phyloP scores from a whole-genome alignment of 371 early-diverging fungal genomes.

The Entomophthora muscae region DNA sequence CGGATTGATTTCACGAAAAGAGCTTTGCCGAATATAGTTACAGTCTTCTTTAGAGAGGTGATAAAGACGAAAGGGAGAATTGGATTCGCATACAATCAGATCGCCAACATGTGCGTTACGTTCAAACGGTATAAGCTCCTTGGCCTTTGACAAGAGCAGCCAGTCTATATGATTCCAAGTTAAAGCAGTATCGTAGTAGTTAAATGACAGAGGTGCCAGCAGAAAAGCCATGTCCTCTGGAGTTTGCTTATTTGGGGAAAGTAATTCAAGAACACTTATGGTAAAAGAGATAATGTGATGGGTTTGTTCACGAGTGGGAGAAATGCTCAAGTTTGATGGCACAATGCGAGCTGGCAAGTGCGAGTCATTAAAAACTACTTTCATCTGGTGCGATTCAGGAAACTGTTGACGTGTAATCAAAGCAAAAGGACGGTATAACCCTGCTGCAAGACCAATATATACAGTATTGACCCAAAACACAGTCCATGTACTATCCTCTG shows the following conservation, averaged over 20 bases:
- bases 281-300: no score
- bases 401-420: not conserved
- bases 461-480: not conserved
- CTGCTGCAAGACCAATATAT: not conserved
- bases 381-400: not conserved
- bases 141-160: not conserved
- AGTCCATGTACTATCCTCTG: not conserved
- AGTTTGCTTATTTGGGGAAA: no score
- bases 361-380: no score
- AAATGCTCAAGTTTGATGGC: no score
- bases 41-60: no score
- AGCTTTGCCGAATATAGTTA: no score
- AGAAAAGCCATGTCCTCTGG: not conserved
- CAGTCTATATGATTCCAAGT: not conserved
- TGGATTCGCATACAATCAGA: not conserved
- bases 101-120: not conserved
- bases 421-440: not conserved
- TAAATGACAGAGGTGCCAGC: not conserved
- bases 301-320: no score
- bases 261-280: no score
- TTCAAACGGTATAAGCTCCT: not conserved
- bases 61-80: no score
- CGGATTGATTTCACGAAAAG: no score
- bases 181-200: not conserved
- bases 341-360: no score